Evolutionary conservation across 306 rosid species (phyloP), one percentile per base, ranked within the genome.

Genomic region (Cucumis cinereus): DNA sequence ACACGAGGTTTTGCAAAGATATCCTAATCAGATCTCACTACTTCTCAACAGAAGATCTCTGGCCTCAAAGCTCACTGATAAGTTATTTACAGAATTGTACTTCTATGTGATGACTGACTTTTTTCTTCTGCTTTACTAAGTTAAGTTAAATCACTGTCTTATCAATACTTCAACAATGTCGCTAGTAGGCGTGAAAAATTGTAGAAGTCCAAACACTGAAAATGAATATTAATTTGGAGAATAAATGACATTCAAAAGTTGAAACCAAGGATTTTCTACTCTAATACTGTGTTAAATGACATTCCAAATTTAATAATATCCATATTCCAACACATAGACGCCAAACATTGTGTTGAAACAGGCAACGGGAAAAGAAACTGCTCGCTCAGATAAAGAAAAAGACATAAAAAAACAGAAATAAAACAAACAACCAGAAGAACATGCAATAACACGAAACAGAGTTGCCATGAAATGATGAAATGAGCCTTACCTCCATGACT

Each of bases 401-500:
- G 33, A 20, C 54, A 67, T 2, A 3, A 67, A 43, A 7, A 22
- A 22, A 41, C 56, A 45, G 0, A 50, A 49, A 49, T 0, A 49
- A 49, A 50, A 6, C 55, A 45, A 45, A 45, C 38, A 66, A 66
- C 52, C 26, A 68, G 74, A 68, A 43, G 45, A 68, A 19, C 17
- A 11, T 41, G 73, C 33, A 67, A 68, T n/a, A 19, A 20, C 30
- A 66, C 33, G n/a, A 20, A 67, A 2, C 45, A 63, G 19, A 68
- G 36, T 50, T 52, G 1, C 24, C 66, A 28, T 20, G 16, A 58
- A 45, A 67, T 30, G 74, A 47, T 45, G 24, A 8, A 56, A 55
- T 40, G 52, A 40, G 28, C 7, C 73, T 60, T 81, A 89, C 97
- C 99, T 92, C 99, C 91, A 94, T 87, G 49, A 85, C 86, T 82